Base-by-base conservation (phyloP, 345 rosid genomes). In the Xanthoceras sorbifolium region DNA sequence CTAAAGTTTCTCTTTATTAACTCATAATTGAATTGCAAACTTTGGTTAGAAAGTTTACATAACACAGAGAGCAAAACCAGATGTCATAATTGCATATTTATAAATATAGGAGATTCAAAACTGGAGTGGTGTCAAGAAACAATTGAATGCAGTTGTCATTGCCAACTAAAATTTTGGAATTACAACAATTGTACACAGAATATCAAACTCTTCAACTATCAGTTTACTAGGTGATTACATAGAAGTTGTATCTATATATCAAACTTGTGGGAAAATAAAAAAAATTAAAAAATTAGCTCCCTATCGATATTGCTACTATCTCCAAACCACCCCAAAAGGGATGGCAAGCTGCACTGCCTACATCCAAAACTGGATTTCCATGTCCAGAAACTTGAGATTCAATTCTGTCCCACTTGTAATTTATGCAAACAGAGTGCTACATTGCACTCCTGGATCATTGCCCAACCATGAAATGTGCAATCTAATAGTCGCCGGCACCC, bases 361-460 rank as follows among this genome's bases (percentile, higher is more conserved):
- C 8, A 17, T 36, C 23, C 55, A 61, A 61, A 73, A 55, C 28
- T 22, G 64, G 36, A 50, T 34, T 29, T 28, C 14, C 62, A 46
- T 26, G 20, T 60, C 15, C 28, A 60, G 6, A 60, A 60, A 60
- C 31, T 14, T 25, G 64, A 42, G 20, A 23, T 25, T 67, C 36
- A 72, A 34, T 34, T 57, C 23, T 4, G 15, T 23, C 46, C 62
- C 25, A 9, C 22, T 54, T 12, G 74, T 38, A 48, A 26, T 40
- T 28, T 0, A 26, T 20, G 11, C 59, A 34, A 28, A 42, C 10
- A n/a, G 38, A 17, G 23, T 5, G 31, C 68, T 42, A 23, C 31
- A 63, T 31, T 74, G 48, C 34, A 38, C 18, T 12, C 28, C 40
- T 20, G 77, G 31, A 46, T 73, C 42, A 61, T 40, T 61, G 59